phyloP scores from a whole-genome alignment of 768 basidiomycete species.

The Xerocomellus intermedius region DNA sequence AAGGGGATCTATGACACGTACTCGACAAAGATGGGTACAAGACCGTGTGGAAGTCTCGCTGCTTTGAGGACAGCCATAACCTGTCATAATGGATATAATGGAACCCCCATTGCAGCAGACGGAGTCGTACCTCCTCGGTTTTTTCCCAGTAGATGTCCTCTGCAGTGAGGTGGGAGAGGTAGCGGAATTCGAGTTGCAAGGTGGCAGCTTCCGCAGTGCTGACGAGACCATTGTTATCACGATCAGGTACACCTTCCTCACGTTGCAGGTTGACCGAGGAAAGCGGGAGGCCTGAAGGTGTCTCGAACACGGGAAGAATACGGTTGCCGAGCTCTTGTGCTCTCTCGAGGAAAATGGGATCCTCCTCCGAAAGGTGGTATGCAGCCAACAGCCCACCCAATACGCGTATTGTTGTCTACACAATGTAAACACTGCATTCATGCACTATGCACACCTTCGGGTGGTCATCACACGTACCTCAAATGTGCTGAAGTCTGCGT shows the following conservation, averaged over 20 bases:
- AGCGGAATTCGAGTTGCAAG: conserved; percentile 87
- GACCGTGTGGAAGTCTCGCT: conserved; percentile 62
- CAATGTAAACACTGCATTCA: conserved; percentile 3
- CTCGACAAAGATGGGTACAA: conserved; percentile 86
- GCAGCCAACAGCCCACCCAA: conserved; percentile 89
- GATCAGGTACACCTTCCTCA: conserved; percentile 57
- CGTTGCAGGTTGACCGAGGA: conserved; percentile 73
- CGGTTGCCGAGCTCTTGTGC: conserved; percentile 84
- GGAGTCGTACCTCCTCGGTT: conserved; percentile 58
- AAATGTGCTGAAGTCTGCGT: conserved; percentile 83
- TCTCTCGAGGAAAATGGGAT: conserved; percentile 68
- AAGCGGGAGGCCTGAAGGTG: conserved; percentile 77
- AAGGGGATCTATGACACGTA: conserved; percentile 34
- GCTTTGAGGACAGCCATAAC: conserved; percentile 70
- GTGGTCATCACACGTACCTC: conserved; percentile 54
- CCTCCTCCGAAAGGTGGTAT: conserved; percentile 70
- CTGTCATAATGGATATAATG: conserved; percentile 27
- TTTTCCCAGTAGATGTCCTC: conserved; percentile 80
- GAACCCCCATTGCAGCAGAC: neutral
- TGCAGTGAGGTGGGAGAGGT: conserved; percentile 76
- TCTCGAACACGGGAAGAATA: conserved; percentile 81
- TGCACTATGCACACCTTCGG: neutral
- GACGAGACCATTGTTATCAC: conserved; percentile 57
- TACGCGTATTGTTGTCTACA: conserved; percentile 86
- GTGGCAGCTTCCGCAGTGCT: conserved; percentile 88